Percentiles rank a stretch among this genome's conserved stretches.
Conservation (phyloP, 768 basidiomycete species). For the Lyophyllum semitale region DNA sequence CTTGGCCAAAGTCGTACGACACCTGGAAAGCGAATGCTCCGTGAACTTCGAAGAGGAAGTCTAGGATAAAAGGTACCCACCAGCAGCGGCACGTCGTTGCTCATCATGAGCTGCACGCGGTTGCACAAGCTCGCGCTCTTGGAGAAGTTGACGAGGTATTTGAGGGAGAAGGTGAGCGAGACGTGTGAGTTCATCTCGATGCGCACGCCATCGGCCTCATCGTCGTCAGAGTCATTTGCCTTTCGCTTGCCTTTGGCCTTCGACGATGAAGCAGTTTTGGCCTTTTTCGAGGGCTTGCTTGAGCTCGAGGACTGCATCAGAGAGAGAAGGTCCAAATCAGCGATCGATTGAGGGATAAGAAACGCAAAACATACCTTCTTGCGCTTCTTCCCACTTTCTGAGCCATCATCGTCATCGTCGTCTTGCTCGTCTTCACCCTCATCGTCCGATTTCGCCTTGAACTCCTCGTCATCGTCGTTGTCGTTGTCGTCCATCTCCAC, state of each 20-base stretch:
- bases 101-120: constrained; percentile 84
- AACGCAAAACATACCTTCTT: constrained; percentile 52
- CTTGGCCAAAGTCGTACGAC: constrained; percentile 87
- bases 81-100: constrained; percentile 87
- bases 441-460: constrained; percentile 51
- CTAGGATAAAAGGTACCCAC: constrained; percentile 42
- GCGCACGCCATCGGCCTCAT: constrained; percentile 57
- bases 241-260: constrained; percentile 64
- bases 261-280: constrained; percentile 34
- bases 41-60: background rate
- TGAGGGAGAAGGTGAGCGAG: constrained; percentile 90
- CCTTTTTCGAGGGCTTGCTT: constrained; percentile 48
- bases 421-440: constrained; percentile 58
- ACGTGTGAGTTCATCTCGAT: constrained; percentile 93
- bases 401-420: constrained; percentile 51
- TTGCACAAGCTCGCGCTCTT: constrained; percentile 79
- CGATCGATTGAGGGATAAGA: background rate
- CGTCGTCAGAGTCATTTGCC: constrained; percentile 41
- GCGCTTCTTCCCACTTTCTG: constrained; percentile 63
- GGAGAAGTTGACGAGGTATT: constrained; percentile 96
- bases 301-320: constrained; percentile 33
- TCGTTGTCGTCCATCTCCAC: constrained; percentile 48
- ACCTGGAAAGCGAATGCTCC: constrained; percentile 49
- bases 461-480: constrained; percentile 50
- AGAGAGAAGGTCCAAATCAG: constrained; percentile 9